Evolutionary conservation across 192 early-diverging fungal genomes (phyloP).

Genomic region (Haplosporangium gracile): DNA sequence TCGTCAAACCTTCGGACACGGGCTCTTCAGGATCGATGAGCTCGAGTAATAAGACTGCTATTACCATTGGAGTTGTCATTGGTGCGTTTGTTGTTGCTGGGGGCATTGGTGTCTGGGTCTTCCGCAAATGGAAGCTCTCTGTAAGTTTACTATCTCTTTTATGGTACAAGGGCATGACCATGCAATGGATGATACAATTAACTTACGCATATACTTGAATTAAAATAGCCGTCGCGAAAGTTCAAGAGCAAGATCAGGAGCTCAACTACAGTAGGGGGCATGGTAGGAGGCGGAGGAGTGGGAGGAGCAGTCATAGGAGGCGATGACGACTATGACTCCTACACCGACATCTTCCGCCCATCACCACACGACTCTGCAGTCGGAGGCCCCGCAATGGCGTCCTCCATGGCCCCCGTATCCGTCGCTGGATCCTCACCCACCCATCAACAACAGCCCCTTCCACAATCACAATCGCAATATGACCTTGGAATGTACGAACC

Average conservation of each 20-base stretch:
- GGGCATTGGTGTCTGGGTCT: conserved; percentile 52
- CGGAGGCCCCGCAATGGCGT: not conserved
- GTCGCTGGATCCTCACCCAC: conserved; percentile 9
- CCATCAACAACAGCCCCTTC: not conserved
- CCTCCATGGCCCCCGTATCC: conserved; percentile 15
- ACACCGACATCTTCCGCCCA: conserved; percentile 42
- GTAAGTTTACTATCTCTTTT: conserved; percentile 3
- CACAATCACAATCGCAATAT: not conserved
- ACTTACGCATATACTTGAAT: too few relatives aligned
- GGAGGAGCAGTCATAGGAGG: not conserved
- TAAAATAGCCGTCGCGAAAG: conserved; percentile 37
- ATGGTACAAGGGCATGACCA: not conserved
- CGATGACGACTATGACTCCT: conserved; percentile 15
- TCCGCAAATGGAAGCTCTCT: conserved; percentile 53
- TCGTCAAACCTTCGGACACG: not conserved
- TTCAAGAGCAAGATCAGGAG: conserved; percentile 49
- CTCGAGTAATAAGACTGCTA: conserved; percentile 32
- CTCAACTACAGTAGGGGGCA: not conserved
- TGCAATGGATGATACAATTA: not conserved
- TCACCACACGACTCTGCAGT: conserved; percentile 8
- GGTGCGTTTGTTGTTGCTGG: conserved; percentile 32
- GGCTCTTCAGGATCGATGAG: not conserved
- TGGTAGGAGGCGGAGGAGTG: not conserved
- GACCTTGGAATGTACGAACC: not conserved
- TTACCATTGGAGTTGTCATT: conserved; percentile 45